Percentiles rank a stretch among this genome's conserved stretches.
These are phyloP conservation scores for Rhizoctonia solani DNA, from an alignment of 1,284 basidiomycete genomes.

Conservation along the genomic window DNA sequence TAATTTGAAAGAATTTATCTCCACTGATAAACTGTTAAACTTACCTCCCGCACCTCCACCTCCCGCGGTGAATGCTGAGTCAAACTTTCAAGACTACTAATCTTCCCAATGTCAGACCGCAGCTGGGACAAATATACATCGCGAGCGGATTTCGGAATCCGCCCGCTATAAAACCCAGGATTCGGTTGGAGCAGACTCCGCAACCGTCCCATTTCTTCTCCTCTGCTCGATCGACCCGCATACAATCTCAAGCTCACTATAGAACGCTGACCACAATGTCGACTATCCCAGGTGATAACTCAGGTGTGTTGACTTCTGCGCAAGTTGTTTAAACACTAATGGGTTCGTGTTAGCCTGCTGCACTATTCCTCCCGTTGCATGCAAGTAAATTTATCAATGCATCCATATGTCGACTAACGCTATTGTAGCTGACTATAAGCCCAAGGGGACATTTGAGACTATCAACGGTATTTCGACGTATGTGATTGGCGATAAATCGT, in stretches of 20 bases:
- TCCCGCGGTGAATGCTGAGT: not conserved
- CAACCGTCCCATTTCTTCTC: not conserved
- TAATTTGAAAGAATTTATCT: too few relatives aligned
- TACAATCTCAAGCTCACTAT: not conserved
- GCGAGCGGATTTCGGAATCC: not conserved
- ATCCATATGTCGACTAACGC: not conserved
- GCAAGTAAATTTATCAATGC: not conserved
- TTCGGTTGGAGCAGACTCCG: not conserved
- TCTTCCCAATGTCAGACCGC: not conserved
- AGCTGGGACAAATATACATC: not conserved
- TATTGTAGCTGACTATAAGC: slow-evolving; percentile 7
- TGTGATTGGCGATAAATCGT: slow-evolving; percentile 8
- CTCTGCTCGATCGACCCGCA: not conserved
- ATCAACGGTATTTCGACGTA: not conserved
- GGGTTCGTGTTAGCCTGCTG: slow-evolving; percentile 3
- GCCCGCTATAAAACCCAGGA: slow-evolving; percentile 3
- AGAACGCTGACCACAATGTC: not conserved
- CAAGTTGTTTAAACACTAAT: not conserved
- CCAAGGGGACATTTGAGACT: slow-evolving; percentile 7
- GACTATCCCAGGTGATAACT: slow-evolving; percentile 19
- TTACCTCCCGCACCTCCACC: not conserved
- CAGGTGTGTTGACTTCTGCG: not conserved
- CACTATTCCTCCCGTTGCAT: slow-evolving; percentile 19
- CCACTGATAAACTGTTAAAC: not conserved
- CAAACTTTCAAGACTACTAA: not conserved